Percentiles rank a stretch among this genome's conserved stretches.
Conservation (phyloP, 768 basidiomycete species). For the Calocera cornea region DNA sequence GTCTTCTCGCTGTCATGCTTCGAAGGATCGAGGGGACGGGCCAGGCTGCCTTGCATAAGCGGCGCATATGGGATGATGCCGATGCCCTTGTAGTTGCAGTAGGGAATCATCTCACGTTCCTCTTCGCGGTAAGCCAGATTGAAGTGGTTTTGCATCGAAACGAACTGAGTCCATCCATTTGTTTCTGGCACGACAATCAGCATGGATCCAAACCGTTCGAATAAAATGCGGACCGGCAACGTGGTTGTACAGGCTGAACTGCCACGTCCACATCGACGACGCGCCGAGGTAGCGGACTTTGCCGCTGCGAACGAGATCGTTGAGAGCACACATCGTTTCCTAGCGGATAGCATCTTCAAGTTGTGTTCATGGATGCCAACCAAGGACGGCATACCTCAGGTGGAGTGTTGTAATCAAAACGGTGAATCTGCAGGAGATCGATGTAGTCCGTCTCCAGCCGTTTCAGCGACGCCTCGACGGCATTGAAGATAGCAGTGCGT, state of each 20-base stretch:
- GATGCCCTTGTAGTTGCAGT: conserved; percentile 6
- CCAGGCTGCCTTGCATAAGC: conserved; percentile 25
- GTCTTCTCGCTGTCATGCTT: neutral
- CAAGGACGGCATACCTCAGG: conserved; percentile 3
- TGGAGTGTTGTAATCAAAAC: conserved; percentile 28
- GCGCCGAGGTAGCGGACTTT: conserved; percentile 11
- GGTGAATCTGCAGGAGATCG: conserved; percentile 30
- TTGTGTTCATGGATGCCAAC: too few relatives aligned
- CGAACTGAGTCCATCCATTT: conserved; percentile 14
- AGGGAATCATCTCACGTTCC: conserved; percentile 18
- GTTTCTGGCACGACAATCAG: conserved; percentile 25
- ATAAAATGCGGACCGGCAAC: conserved; percentile 24
- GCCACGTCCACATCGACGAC: conserved; percentile 6
- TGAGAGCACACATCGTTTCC: conserved; percentile 11
- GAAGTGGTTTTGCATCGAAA: conserved; percentile 18
- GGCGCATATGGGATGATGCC: conserved; percentile 6
- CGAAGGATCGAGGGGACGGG: conserved; percentile 22
- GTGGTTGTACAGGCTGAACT: conserved; percentile 14
- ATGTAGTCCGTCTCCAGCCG: conserved; percentile 28
- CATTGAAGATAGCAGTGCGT: conserved; percentile 27
- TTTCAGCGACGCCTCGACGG: conserved; percentile 27
- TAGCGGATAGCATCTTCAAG: too few relatives aligned
- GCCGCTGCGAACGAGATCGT: conserved; percentile 10
- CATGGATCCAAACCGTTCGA: neutral
- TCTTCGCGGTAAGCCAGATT: conserved; percentile 17